These are phyloP conservation scores for Scedosporium boydii DNA, from an alignment of 2,329 filamentous ascomycete species.

Conservation along the genomic window DNA sequence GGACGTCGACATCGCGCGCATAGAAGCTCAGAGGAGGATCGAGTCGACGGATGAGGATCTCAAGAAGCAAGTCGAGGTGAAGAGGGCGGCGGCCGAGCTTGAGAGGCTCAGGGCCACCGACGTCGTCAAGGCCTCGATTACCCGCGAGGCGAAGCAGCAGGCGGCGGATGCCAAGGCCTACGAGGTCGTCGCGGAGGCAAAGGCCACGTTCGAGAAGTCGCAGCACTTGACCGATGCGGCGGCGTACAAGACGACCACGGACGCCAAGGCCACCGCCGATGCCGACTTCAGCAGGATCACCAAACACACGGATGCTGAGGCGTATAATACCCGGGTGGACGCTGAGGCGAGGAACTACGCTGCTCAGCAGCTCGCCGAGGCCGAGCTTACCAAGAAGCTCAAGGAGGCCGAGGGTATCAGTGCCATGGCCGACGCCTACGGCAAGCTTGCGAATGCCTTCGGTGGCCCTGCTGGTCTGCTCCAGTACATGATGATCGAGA, in stretches of 20 bases:
- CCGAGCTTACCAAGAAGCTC: constrained; percentile 48
- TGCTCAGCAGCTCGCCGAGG: constrained; percentile 44
- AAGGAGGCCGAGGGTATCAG: constrained; percentile 68
- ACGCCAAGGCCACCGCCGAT: constrained; percentile 29
- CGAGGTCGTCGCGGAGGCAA: constrained; percentile 53
- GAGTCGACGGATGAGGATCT: constrained; percentile 73
- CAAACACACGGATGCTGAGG: constrained; percentile 42
- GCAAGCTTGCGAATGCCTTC: constrained; percentile 59
- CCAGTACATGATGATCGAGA: constrained; percentile 82
- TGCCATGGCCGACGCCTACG: constrained; percentile 75
- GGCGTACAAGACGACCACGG: constrained; percentile 37
- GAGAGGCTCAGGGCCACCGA: constrained; percentile 69
- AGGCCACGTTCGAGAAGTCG: constrained; percentile 41
- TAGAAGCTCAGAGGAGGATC: constrained; percentile 62
- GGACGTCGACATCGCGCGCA: constrained; percentile 66
- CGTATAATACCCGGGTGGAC: constrained; percentile 35
- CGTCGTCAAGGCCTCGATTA: constrained; percentile 67
- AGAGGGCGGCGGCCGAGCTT: constrained; percentile 69
- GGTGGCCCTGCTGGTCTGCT: constrained; percentile 71
- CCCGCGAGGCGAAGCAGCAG: constrained; percentile 58
- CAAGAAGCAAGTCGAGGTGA: constrained; percentile 66
- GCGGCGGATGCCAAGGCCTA: constrained; percentile 58
- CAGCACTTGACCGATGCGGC: constrained; percentile 42
- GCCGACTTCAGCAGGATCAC: constrained; percentile 25
- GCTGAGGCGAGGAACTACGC: constrained; percentile 29